These are phyloP conservation scores for Thermothelomyces thermophilus DNA, from an alignment of 2,329 filamentous ascomycete genomes.

Conservation along the genomic window DNA sequence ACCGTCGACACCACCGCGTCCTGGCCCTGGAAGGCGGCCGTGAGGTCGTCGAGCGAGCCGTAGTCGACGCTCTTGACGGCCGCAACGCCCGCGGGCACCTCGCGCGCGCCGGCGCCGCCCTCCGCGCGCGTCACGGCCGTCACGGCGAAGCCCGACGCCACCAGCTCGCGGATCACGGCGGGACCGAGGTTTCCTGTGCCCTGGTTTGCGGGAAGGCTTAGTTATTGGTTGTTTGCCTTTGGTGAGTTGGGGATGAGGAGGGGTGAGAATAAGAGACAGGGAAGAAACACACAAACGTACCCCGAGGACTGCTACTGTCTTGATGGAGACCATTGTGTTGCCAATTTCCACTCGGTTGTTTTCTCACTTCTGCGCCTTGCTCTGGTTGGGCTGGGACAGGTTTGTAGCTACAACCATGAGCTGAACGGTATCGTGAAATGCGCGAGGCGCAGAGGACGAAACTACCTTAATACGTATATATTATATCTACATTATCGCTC, in stretches of 20 bases:
- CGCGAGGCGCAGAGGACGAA: too few species aligned
- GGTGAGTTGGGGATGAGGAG: too few species aligned
- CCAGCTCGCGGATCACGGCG: slow-evolving; percentile 28
- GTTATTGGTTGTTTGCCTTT: neutral
- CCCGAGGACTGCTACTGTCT: slow-evolving; percentile 32
- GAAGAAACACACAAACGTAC: slow-evolving; percentile 27
- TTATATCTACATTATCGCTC: too few species aligned
- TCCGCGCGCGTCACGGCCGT: slow-evolving; percentile 45
- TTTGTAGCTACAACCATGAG: too few species aligned
- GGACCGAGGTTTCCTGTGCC: slow-evolving; percentile 31
- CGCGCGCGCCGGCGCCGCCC: slow-evolving; percentile 41
- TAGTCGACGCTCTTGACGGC: slow-evolving; percentile 43
- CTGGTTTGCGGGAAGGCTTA: slow-evolving; percentile 17
- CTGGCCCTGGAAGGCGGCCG: slow-evolving; percentile 41
- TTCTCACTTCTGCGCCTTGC: neutral
- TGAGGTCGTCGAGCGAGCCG: slow-evolving; percentile 37
- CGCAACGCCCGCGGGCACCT: slow-evolving; percentile 31
- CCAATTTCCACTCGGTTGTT: neutral
- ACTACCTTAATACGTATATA: too few species aligned
- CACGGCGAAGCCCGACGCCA: slow-evolving; percentile 39
- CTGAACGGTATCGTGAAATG: neutral
- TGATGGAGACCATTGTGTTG: slow-evolving; percentile 25
- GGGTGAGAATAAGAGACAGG: too few species aligned
- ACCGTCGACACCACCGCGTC: slow-evolving; percentile 51
- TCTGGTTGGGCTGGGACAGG: too few species aligned